Percentiles rank a stretch among this genome's conserved stretches.
phyloP scores from a whole-genome alignment of 2,329 filamentous ascomycete species.

The Graphilbum sp. region DNA sequence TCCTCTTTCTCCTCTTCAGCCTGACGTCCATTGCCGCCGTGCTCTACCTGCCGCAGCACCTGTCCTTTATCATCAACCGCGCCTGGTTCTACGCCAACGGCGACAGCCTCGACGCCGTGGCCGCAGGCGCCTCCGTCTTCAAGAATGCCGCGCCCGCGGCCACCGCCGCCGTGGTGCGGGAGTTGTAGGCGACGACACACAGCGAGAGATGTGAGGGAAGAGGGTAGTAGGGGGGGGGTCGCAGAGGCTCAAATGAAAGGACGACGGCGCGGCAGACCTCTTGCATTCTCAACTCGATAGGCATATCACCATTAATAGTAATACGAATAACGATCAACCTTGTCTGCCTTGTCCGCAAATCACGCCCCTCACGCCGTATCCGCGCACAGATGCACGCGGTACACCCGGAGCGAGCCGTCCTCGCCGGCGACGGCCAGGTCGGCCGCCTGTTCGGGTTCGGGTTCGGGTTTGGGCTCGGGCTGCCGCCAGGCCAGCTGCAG shows the following conservation, averaged over 20 bases:
- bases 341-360: too few relatives aligned
- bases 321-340: background rate
- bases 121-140: constrained; percentile 26
- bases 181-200: constrained; percentile 17
- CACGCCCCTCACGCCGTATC: background rate
- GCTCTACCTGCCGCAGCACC: constrained; percentile 86
- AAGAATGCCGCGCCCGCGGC: constrained; percentile 13
- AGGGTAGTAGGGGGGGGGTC: too few relatives aligned
- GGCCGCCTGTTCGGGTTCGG: constrained; percentile 12
- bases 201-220: too few relatives aligned
- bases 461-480: constrained; percentile 2
- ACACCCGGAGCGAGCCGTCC: constrained; percentile 43
- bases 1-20: constrained; percentile 78
- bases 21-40: constrained; percentile 75
- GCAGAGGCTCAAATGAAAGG: too few relatives aligned
- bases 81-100: constrained; percentile 93
- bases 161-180: constrained; percentile 15
- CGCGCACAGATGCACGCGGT: too few relatives aligned
- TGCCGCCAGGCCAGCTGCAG: constrained; percentile 57
- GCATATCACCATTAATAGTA: background rate
- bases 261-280: too few relatives aligned
- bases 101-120: constrained; percentile 32
- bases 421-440: constrained; percentile 41
- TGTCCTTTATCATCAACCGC: constrained; percentile 65
- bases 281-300: too few relatives aligned